Percentiles rank a stretch among this genome's conserved stretches.
phyloP scores from a whole-genome alignment of 352 stramenopile species.

The Nothophytophthora sp. region DNA sequence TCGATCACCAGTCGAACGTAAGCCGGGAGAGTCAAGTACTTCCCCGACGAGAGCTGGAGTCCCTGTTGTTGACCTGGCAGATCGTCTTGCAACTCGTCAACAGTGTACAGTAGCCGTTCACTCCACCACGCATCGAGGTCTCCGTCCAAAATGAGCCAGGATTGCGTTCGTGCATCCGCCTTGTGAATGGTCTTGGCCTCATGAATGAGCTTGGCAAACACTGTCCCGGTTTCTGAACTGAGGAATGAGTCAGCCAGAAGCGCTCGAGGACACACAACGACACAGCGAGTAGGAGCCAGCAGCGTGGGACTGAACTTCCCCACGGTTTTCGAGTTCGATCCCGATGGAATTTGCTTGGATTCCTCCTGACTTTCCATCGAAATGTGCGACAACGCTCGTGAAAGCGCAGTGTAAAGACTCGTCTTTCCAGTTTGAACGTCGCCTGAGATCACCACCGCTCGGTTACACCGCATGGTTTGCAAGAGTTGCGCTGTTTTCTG shows the following conservation, averaged over 20 bases:
- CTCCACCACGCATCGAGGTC: conserved; percentile 49
- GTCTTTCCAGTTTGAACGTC: conserved; percentile 56
- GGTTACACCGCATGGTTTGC: conserved; percentile 26
- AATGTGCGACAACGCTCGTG: conserved; percentile 26
- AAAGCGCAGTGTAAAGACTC: conserved; percentile 41
- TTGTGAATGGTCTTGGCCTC: conserved; percentile 42
- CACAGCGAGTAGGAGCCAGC: conserved; percentile 18
- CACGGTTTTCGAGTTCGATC: no score
- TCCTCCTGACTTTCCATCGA: background rate
- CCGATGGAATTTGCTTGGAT: no score
- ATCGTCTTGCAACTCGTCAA: conserved; percentile 19
- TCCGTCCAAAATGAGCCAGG: conserved; percentile 73
- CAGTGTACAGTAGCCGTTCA: conserved; percentile 44
- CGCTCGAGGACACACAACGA: conserved; percentile 47
- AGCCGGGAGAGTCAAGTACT: conserved; percentile 32
- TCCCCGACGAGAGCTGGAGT: conserved; percentile 37
- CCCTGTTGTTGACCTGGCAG: conserved; percentile 17
- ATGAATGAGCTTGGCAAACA: conserved; percentile 42
- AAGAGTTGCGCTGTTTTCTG: conserved; percentile 53
- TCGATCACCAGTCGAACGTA: conserved; percentile 58
- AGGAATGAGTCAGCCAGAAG: conserved; percentile 36
- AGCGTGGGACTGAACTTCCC: no score
- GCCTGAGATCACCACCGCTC: conserved; percentile 42
- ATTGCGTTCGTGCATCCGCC: conserved; percentile 20
- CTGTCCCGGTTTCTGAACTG: conserved; percentile 17